phyloP scores from a whole-genome alignment of 257 asterid genomes.

The Jacaranda copaia region DNA sequence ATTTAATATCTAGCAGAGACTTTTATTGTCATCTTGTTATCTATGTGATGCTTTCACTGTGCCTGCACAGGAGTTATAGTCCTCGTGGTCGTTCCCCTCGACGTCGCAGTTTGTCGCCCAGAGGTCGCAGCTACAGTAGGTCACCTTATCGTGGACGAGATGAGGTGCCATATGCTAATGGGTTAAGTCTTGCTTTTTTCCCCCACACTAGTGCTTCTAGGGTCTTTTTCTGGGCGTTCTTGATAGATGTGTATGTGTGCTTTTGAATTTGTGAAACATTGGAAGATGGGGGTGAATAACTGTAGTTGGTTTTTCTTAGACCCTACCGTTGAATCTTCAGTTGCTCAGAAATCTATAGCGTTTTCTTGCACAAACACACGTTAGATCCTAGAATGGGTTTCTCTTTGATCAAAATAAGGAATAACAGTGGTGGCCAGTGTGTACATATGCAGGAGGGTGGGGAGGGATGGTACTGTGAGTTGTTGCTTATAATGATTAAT shows the following conservation, averaged over 20 bases:
- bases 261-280: neutral
- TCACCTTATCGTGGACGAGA: constrained; percentile 75
- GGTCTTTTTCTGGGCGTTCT: neutral
- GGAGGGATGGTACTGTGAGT: no score
- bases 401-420: no score
- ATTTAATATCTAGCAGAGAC: neutral
- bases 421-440: no score
- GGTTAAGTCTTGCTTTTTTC: constrained; percentile 41
- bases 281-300: constrained; percentile 8
- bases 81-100: constrained; percentile 70
- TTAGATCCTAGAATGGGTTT: constrained; percentile 1
- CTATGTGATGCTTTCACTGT: neutral
- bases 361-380: neutral
- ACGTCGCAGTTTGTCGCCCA: constrained; percentile 69
- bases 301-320: neutral
- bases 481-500: no score
- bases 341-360: neutral
- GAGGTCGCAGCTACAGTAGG: constrained; percentile 65
- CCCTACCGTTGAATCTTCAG: neutral
- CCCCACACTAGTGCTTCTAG: neutral
- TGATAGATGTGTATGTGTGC: neutral
- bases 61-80: constrained; percentile 66
- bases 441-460: no score
- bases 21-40: neutral
- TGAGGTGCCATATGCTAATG: constrained; percentile 64